Percentiles rank a stretch among this genome's conserved stretches.
Evolutionary conservation across 495 filamentous ascomycete genomes (phyloP).

Genomic region (Penicillium desertorum): DNA sequence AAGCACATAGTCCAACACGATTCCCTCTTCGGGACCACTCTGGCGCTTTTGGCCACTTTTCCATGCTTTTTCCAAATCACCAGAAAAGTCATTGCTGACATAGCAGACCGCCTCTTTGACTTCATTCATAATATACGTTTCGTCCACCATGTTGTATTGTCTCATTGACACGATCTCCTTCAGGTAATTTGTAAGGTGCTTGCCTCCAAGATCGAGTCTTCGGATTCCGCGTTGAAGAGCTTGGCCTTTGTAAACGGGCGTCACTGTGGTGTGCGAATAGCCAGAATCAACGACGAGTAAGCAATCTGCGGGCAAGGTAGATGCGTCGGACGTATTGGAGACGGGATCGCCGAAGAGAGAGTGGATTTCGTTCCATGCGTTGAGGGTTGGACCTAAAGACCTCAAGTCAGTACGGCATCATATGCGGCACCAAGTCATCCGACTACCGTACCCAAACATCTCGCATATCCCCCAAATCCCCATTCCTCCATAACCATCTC

Average conservation of each 20-base stretch:
- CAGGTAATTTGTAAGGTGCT: constrained; percentile 91
- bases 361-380: constrained; percentile 80
- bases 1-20: constrained; percentile 88
- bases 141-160: constrained; percentile 92
- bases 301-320: constrained; percentile 68
- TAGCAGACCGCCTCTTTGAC: constrained; percentile 92
- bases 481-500: constrained; percentile 98
- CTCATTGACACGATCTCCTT: constrained; percentile 86
- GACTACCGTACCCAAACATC: constrained; percentile 54
- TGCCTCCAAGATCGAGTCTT: constrained; percentile 87
- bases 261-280: constrained; percentile 91
- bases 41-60: constrained; percentile 65
- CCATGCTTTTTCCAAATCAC: constrained; percentile 80
- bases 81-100: constrained; percentile 72
- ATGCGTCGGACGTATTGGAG: constrained; percentile 22
- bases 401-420: constrained; percentile 9
- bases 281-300: constrained; percentile 86
- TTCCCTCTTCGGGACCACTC: constrained; percentile 54
- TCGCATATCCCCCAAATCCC: constrained; percentile 84
- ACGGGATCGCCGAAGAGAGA: constrained; percentile 56
- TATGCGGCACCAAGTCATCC: background rate
- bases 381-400: constrained; percentile 62
- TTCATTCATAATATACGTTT: constrained; percentile 88
- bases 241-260: constrained; percentile 77
- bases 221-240: constrained; percentile 80